Conservation (phyloP, 768 basidiomycete species). For the Lepiota brunneoincarnata region DNA sequence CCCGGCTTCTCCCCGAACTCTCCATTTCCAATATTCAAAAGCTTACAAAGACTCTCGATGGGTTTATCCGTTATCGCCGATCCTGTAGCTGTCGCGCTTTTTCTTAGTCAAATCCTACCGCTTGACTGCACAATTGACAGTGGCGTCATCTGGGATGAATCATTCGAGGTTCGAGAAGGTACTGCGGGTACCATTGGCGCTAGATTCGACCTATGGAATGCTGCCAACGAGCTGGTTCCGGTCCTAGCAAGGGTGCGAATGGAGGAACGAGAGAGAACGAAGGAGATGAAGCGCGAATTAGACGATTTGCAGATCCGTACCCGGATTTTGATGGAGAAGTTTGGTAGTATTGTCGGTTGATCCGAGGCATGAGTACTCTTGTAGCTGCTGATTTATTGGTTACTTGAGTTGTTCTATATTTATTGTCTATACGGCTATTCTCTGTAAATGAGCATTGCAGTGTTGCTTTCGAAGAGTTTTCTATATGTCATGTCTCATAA, state of each 20-base stretch:
- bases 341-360: neutral
- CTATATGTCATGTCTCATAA: no score
- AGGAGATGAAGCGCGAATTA: constrained; percentile 5
- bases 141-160: constrained; percentile 7
- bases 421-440: neutral
- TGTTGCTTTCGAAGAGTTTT: no score
- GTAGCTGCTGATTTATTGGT: neutral
- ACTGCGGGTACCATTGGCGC: neutral
- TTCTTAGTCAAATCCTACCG: constrained; percentile 7
- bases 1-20: neutral
- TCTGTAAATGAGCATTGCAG: no score
- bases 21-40: constrained; percentile 6
- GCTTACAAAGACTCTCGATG: constrained; percentile 8
- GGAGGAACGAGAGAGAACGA: constrained; percentile 6
- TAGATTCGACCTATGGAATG: neutral
- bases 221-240: neutral
- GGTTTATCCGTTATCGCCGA: constrained; percentile 7
- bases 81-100: neutral
- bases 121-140: neutral
- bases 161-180: neutral
- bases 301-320: neutral
- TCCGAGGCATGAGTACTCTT: neutral
- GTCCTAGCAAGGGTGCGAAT: constrained; percentile 1
- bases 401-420: neutral
- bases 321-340: constrained; percentile 2